phyloP scores from a whole-genome alignment of 345 rosid genomes.

The Brassica nigra region DNA sequence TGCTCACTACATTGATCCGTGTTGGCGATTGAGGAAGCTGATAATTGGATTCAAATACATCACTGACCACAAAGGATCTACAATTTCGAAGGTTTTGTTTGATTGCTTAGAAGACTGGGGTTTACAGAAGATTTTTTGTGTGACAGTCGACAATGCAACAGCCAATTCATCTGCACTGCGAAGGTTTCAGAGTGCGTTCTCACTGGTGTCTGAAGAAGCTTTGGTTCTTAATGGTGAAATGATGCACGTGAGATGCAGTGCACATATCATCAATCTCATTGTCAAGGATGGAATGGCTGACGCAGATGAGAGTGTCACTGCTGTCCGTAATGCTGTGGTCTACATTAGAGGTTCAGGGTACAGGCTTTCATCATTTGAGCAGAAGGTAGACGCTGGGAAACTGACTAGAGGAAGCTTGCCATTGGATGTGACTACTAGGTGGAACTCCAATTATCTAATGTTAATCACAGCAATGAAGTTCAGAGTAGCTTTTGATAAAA shows the following conservation, averaged over 20 bases:
- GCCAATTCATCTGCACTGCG: too few relatives aligned
- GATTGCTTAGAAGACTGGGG: too few relatives aligned
- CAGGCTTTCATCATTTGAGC: not conserved
- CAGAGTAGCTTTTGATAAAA: not conserved
- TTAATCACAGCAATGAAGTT: not conserved
- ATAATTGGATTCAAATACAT: too few relatives aligned
- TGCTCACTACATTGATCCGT: too few relatives aligned
- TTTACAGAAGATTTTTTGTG: too few relatives aligned
- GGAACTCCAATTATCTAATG: not conserved
- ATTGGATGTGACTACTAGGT: not conserved
- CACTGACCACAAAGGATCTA: too few relatives aligned
- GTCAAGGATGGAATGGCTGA: not conserved
- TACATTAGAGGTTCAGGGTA: not conserved
- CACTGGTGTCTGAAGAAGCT: too few relatives aligned
- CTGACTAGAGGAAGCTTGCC: not conserved
- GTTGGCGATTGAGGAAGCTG: too few relatives aligned
- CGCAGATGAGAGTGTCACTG: not conserved
- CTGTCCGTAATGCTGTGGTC: not conserved
- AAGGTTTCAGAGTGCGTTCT: too few relatives aligned
- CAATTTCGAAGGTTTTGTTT: too few relatives aligned
- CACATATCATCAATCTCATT: not conserved
- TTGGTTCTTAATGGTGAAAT: too few relatives aligned
- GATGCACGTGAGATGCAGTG: not conserved
- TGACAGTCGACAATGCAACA: too few relatives aligned
- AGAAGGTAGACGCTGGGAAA: not conserved